Conservation (phyloP, 371 early-diverging fungal species). For the Entomophthora muscae region DNA sequence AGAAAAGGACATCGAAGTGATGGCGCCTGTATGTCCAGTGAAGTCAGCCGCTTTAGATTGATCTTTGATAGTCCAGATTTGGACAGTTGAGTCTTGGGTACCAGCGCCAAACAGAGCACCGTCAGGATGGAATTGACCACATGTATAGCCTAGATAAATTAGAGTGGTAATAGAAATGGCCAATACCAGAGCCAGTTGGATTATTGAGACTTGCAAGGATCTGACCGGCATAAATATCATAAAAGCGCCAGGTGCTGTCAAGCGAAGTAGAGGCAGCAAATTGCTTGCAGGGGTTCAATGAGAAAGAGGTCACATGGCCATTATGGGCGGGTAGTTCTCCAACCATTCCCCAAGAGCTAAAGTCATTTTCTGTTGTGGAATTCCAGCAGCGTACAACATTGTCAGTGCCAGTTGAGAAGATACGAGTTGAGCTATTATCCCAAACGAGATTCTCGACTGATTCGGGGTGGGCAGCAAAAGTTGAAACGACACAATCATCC, state of each 20-base stretch:
- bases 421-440: neutral
- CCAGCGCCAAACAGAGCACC: constrained; percentile 76
- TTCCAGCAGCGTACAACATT: constrained; percentile 5
- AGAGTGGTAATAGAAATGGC: constrained; percentile 16
- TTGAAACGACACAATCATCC: constrained; percentile 44
- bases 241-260: constrained; percentile 68
- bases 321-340: constrained; percentile 26
- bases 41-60: constrained; percentile 52
- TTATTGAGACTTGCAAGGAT: constrained; percentile 26
- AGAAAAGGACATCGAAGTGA: constrained; percentile 59
- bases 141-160: constrained; percentile 28
- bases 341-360: neutral
- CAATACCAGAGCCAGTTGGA: constrained; percentile 13
- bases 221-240: constrained; percentile 45
- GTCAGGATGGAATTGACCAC: constrained; percentile 81
- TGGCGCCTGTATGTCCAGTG: constrained; percentile 42
- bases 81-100: constrained; percentile 45
- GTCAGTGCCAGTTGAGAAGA: neutral
- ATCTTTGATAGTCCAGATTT: constrained; percentile 73
- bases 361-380: constrained; percentile 7
- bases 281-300: constrained; percentile 57
- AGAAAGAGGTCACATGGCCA: constrained; percentile 47
- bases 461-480: constrained; percentile 63
- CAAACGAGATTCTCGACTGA: constrained; percentile 26
- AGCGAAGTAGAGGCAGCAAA: constrained; percentile 55